These are phyloP conservation scores for Pyrenophora graminea DNA, from an alignment of 2,329 filamentous ascomycete genomes.

Conservation along the genomic window DNA sequence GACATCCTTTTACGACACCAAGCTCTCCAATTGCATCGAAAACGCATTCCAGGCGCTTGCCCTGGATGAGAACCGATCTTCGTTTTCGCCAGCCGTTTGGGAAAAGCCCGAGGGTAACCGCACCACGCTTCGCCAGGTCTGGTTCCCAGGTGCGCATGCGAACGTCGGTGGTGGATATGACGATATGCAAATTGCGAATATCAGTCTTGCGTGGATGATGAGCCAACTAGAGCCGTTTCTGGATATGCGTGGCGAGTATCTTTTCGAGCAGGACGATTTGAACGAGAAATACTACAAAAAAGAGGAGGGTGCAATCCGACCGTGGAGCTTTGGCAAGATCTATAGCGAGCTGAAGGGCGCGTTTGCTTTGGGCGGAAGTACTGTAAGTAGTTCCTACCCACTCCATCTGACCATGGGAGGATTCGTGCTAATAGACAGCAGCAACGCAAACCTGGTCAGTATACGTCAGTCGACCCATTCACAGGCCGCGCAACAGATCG, in stretches of 20 bases:
- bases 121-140: slow-evolving; percentile 57
- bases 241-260: slow-evolving; percentile 54
- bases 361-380: slow-evolving; percentile 53
- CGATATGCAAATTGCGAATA: slow-evolving; percentile 53
- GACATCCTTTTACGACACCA: slow-evolving; percentile 56
- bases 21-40: slow-evolving; percentile 49
- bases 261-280: slow-evolving; percentile 53
- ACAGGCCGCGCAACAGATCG: slow-evolving; percentile 49
- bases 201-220: slow-evolving; percentile 63
- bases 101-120: slow-evolving; percentile 51
- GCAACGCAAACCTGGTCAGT: slow-evolving; percentile 54
- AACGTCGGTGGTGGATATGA: slow-evolving; percentile 57
- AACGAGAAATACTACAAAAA: slow-evolving; percentile 52
- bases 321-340: slow-evolving; percentile 55
- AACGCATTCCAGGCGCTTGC: slow-evolving; percentile 62
- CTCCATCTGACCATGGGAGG: background rate
- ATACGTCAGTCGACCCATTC: slow-evolving; percentile 52
- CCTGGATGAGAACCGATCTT: slow-evolving; percentile 57
- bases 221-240: slow-evolving; percentile 55
- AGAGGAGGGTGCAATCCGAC: slow-evolving; percentile 46
- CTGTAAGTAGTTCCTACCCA: slow-evolving; percentile 24
- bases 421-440: slow-evolving; percentile 19
- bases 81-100: slow-evolving; percentile 60
- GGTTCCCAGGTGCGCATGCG: slow-evolving; percentile 60
- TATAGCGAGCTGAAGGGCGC: slow-evolving; percentile 53